Evolutionary conservation across 176 grass and related monocot genomes (phyloP).

Genomic region (Metroxylon sagu): DNA sequence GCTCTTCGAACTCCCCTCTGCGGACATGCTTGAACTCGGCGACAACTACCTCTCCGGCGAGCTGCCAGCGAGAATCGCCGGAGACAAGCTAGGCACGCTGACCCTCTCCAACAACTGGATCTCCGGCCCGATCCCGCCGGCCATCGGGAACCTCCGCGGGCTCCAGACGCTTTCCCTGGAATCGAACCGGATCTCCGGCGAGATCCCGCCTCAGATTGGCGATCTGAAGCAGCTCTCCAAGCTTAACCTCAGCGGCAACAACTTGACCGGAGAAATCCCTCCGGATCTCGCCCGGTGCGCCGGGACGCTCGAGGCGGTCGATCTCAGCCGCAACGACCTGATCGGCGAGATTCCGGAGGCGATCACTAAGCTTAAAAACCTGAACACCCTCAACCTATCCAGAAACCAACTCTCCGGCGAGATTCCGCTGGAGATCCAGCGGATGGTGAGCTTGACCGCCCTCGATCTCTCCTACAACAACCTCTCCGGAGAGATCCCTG

Average conservation of each 20-base stretch:
- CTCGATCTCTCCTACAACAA: conserved; percentile 80
- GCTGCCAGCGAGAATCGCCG: conserved; percentile 33
- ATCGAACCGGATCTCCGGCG: conserved; percentile 46
- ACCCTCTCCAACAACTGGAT: conserved; percentile 10
- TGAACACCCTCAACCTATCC: conserved; percentile 80
- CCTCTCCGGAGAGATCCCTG: conserved; percentile 50
- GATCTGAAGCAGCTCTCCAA: conserved; percentile 37
- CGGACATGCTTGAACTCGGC: conserved; percentile 63
- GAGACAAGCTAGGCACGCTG: conserved; percentile 2
- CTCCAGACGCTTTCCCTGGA: conserved; percentile 64
- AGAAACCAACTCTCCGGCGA: conserved; percentile 43
- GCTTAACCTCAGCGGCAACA: conserved; percentile 61
- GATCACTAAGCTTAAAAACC: conserved; percentile 44
- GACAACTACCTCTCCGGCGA: conserved; percentile 70
- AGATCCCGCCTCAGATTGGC: conserved; percentile 50
- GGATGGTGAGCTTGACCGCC: conserved; percentile 80
- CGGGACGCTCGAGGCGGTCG: conserved; percentile 31
- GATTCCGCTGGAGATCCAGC: conserved; percentile 42
- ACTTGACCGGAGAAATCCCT: conserved; percentile 48
- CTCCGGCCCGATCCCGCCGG: conserved; percentile 36
- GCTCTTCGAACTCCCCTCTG: conserved; percentile 51
- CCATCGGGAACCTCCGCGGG: conserved; percentile 53
- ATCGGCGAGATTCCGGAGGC: conserved; percentile 51
- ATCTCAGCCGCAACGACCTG: conserved; percentile 71
- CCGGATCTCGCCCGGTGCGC: conserved; percentile 34